Conservation (phyloP, 1,139 yeast genomes). For the Taiozyma onychis region DNA sequence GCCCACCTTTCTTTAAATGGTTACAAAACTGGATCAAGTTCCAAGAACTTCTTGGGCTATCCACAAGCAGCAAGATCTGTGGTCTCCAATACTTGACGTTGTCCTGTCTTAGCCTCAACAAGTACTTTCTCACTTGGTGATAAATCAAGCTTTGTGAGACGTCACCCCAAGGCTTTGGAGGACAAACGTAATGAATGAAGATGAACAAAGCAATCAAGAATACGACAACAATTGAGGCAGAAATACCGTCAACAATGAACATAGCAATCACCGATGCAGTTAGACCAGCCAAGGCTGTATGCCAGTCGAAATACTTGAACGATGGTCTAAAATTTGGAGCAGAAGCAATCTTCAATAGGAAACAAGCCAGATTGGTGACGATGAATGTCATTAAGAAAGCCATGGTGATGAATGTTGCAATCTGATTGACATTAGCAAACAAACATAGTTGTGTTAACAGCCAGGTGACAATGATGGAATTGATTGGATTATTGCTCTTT, state of each 20-base stretch:
- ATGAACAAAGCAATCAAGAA: constrained; percentile 62
- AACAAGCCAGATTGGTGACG: constrained; percentile 90
- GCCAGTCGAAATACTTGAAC: constrained; percentile 75
- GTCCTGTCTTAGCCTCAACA: constrained; percentile 69
- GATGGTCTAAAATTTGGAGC: constrained; percentile 98
- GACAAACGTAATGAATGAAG: constrained; percentile 81
- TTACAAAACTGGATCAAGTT: constrained; percentile 90
- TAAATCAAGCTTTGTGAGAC: constrained; percentile 91
- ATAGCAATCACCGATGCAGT: constrained; percentile 69
- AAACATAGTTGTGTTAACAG: constrained; percentile 74
- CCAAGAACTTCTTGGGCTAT: constrained; percentile 90
- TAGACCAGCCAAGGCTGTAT: constrained; percentile 78
- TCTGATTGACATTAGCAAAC: constrained; percentile 85
- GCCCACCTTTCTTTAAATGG: constrained; percentile 89
- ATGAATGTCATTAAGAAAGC: constrained; percentile 94
- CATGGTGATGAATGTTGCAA: constrained; percentile 94
- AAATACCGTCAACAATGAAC: constrained; percentile 89
- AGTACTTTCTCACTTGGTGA: constrained; percentile 91
- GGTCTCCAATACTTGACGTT: constrained; percentile 98
- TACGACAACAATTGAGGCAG: constrained; percentile 72
- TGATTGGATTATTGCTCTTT: constrained; percentile 42
- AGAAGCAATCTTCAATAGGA: constrained; percentile 75
- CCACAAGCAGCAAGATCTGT: constrained; percentile 79
- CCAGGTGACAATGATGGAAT: constrained; percentile 73
- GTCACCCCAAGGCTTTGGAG: constrained; percentile 97